These are phyloP conservation scores for Dendrocalamus latiflorus DNA, from an alignment of 202 grass and related monocot genomes.

Conservation along the genomic window DNA sequence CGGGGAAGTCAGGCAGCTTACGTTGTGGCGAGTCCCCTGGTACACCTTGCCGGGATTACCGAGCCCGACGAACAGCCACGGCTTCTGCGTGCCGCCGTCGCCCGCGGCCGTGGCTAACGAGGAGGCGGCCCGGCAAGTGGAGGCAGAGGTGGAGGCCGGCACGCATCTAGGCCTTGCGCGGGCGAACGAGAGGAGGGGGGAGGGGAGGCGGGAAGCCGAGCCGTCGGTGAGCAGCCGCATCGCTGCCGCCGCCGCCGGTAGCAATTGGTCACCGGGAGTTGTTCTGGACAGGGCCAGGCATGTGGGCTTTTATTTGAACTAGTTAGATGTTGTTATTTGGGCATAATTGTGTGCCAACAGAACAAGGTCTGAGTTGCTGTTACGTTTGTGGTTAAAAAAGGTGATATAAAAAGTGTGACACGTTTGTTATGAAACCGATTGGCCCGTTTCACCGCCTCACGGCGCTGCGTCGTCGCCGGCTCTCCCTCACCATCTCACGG, in stretches of 20 bases:
- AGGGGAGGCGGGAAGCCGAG: conserved; percentile 32
- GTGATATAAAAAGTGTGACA: too few species aligned
- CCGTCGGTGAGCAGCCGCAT: conserved; percentile 52
- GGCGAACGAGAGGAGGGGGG: background rate
- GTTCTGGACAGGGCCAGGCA: background rate
- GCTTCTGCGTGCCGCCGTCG: conserved; percentile 44
- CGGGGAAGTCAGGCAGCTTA: conserved; percentile 18
- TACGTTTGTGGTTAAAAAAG: too few species aligned
- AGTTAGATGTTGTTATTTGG: too few species aligned
- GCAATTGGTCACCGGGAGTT: background rate
- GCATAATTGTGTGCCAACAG: too few species aligned
- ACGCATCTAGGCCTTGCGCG: conserved; percentile 24
- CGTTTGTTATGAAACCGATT: too few species aligned
- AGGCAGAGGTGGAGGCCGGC: conserved; percentile 7
- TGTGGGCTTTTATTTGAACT: too few species aligned
- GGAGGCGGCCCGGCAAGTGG: conserved; percentile 28
- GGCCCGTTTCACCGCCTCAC: too few species aligned
- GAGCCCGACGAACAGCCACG: conserved; percentile 84
- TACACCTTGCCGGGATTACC: conserved; percentile 91
- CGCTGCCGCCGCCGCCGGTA: conserved; percentile 13
- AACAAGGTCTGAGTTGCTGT: too few species aligned
- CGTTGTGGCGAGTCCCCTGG: conserved; percentile 85
- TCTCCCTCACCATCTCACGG: too few species aligned
- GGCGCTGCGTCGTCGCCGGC: too few species aligned
- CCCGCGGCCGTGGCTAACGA: conserved; percentile 30